Percentiles rank a stretch among this genome's conserved stretches.
phyloP scores from a whole-genome alignment of 352 stramenopile genomes.

The Phytophthora lateralis region DNA sequence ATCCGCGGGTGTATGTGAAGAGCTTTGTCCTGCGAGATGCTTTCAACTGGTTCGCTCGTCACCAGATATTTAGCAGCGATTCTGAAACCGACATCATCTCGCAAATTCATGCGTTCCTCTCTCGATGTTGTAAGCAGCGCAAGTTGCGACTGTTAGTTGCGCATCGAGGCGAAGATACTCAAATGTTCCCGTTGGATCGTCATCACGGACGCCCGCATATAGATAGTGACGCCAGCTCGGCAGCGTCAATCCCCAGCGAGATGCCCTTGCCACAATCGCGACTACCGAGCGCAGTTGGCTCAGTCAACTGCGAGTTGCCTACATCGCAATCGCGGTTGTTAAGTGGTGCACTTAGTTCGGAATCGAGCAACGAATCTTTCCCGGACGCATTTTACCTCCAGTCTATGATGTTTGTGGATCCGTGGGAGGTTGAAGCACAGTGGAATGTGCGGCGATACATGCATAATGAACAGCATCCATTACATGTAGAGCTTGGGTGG shows the following conservation, averaged over 20 bases:
- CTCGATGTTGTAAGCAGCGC: slow-evolving; percentile 74
- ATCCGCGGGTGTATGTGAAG: slow-evolving; percentile 72
- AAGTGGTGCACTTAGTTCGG: slow-evolving; percentile 14
- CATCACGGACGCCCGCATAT: slow-evolving; percentile 12
- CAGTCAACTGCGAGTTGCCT: slow-evolving; percentile 14
- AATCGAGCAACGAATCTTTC: slow-evolving; percentile 20
- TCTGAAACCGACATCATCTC: slow-evolving; percentile 23
- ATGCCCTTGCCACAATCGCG: slow-evolving; percentile 5
- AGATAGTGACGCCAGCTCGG: slow-evolving; percentile 8
- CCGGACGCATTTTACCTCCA: slow-evolving; percentile 42
- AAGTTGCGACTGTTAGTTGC: slow-evolving; percentile 74
- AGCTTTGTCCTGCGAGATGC: slow-evolving; percentile 80
- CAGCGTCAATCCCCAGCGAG: slow-evolving; percentile 5
- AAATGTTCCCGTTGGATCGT: slow-evolving; percentile 50
- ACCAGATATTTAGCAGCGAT: slow-evolving; percentile 48
- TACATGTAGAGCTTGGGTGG: slow-evolving; percentile 78
- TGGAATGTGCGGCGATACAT: slow-evolving; percentile 68
- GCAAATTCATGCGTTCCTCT: slow-evolving; percentile 61
- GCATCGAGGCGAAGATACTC: slow-evolving; percentile 54
- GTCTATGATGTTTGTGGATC: slow-evolving; percentile 85
- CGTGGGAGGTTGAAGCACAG: slow-evolving; percentile 82
- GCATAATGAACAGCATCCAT: slow-evolving; percentile 45
- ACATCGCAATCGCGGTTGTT: slow-evolving; percentile 9
- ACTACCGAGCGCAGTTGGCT: slow-evolving; percentile 17
- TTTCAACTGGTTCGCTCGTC: slow-evolving; percentile 62